phyloP scores from a whole-genome alignment of 441 rosid genomes.

The Gossypium laxum region DNA sequence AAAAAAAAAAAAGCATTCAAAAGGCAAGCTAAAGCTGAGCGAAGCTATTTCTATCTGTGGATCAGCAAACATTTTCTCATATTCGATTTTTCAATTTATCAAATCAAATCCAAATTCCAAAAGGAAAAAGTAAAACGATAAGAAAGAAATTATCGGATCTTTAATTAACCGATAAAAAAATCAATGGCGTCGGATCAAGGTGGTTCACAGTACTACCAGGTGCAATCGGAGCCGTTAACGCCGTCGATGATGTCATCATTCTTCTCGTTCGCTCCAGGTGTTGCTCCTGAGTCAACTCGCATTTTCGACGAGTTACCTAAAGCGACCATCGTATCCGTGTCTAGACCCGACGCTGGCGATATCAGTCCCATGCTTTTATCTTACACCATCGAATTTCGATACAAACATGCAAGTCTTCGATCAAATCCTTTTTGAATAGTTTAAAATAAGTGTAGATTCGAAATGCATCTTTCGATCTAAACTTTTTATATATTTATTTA shows the following conservation, averaged over 20 bases:
- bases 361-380: constrained; percentile 75
- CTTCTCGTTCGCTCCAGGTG: constrained; percentile 26
- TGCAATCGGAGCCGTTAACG: constrained; percentile 50
- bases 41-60: not conserved
- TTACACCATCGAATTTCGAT: constrained; percentile 74
- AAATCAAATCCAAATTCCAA: not conserved
- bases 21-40: not conserved
- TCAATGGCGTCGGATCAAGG: constrained; percentile 67
- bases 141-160: not conserved
- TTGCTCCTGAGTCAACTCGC: constrained; percentile 42
- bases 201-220: constrained; percentile 49
- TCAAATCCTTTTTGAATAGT: no score
- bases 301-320: constrained; percentile 82
- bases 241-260: constrained; percentile 45
- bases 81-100: not conserved
- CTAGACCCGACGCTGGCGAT: constrained; percentile 81
- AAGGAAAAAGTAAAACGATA: not conserved
- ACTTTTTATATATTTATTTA: not conserved
- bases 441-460: not conserved
- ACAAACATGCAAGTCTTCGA: constrained; percentile 55
- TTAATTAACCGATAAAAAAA: not conserved
- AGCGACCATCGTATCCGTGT: constrained; percentile 63
- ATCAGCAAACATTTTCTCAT: not conserved
- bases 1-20: not conserved
- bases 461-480: not conserved